Percentiles rank a stretch among this genome's conserved stretches.
Conservation (phyloP, 1,139 yeast species). For the Zygosaccharomyces sapae region DNA sequence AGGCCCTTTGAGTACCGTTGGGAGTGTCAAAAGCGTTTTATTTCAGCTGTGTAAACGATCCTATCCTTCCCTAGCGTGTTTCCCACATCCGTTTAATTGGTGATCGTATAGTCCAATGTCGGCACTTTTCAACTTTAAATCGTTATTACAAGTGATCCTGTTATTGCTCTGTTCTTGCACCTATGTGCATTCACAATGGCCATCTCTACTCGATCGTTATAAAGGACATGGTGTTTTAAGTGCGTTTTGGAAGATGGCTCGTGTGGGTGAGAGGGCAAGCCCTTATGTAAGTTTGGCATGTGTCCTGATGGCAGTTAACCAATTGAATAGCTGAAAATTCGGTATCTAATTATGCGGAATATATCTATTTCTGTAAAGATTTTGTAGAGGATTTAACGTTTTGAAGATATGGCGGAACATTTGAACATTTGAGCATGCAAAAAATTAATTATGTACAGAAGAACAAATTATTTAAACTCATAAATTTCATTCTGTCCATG, state of each 20-base stretch:
- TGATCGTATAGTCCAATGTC: conserved; percentile 44
- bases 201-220: conserved; percentile 75
- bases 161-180: conserved; percentile 88
- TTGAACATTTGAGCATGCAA: neutral
- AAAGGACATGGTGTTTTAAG: conserved; percentile 52
- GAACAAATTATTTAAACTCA: conserved; percentile 50
- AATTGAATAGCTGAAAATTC: conserved; percentile 37
- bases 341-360: too few relatives aligned
- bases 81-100: neutral
- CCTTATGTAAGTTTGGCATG: conserved; percentile 91
- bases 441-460: neutral
- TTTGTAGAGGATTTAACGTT: neutral
- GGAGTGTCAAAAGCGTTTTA: neutral
- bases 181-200: conserved; percentile 81
- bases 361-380: neutral
- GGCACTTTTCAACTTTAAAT: conserved; percentile 88
- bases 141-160: conserved; percentile 78
- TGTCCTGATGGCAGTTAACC: conserved; percentile 75
- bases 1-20: neutral
- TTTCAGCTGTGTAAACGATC: neutral
- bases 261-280: conserved; percentile 91
- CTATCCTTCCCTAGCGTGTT: neutral
- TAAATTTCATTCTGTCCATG: conserved; percentile 67
- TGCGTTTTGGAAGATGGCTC: conserved; percentile 89
- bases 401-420: neutral